Evolutionary conservation across 176 grass and related monocot species (phyloP).

Genomic region (Carex kokanica): DNA sequence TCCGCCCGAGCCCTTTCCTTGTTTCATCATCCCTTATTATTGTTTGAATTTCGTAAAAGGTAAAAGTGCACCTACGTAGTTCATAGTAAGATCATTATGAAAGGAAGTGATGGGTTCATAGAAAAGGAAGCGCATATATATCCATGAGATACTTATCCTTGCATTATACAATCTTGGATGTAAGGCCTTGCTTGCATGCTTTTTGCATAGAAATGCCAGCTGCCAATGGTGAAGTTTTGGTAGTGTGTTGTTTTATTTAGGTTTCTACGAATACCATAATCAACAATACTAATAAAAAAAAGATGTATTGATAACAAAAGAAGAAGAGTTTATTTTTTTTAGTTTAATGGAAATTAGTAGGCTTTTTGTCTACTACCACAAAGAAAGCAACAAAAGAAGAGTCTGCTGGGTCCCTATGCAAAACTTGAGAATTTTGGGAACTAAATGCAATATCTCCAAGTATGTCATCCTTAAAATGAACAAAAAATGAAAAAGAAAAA

Average conservation of each 20-base stretch:
- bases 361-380: too few species aligned
- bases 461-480: not conserved
- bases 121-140: not conserved
- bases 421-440: slow-evolving; percentile 8
- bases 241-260: not conserved
- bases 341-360: too few species aligned
- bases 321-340: not conserved
- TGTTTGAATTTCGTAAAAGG: slow-evolving; percentile 69
- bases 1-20: slow-evolving; percentile 59
- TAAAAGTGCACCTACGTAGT: slow-evolving; percentile 51
- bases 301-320: not conserved
- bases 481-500: not conserved
- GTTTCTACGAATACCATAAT: not conserved
- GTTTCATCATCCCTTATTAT: slow-evolving; percentile 69
- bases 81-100: not conserved
- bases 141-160: not conserved
- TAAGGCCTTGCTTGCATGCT: not conserved
- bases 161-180: not conserved
- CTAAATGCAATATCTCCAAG: not conserved
- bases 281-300: too few species aligned
- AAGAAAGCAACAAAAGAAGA: not conserved
- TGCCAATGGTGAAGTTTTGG: not conserved
- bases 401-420: not conserved
- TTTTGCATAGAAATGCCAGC: not conserved
- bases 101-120: not conserved